Percentiles rank a stretch among this genome's conserved stretches.
These are phyloP conservation scores for Coelastrella sp. DNA, from an alignment of 139 green algal species.

Conservation along the genomic window DNA sequence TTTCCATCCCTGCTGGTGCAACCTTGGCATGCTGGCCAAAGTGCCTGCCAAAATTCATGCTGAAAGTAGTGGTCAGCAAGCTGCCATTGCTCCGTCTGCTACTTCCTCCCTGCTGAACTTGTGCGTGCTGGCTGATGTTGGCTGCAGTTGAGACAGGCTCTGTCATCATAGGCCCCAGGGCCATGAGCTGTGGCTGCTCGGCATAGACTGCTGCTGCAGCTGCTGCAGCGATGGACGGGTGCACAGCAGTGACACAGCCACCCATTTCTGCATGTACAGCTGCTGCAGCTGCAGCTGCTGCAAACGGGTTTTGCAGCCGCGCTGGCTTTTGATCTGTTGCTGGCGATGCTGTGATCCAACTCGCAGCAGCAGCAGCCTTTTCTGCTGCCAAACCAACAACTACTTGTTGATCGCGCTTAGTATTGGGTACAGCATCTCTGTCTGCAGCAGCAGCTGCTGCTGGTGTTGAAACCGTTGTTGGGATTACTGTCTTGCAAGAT, in stretches of 20 bases:
- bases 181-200: not conserved
- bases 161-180: not conserved
- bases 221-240: not conserved
- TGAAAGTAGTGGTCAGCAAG: not conserved
- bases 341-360: not conserved
- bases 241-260: conserved; percentile 25
- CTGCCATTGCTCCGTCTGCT: not conserved
- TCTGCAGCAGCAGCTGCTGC: not conserved
- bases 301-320: conserved; percentile 34
- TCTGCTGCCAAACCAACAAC: too few species aligned
- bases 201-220: not conserved
- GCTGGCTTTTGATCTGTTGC: not conserved
- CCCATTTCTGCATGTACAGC: conserved; percentile 30
- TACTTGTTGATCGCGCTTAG: not conserved
- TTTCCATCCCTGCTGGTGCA: not conserved
- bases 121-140: not conserved
- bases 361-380: not conserved
- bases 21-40: not conserved
- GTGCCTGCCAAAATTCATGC: conserved; percentile 5
- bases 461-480: not conserved
- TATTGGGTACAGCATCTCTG: not conserved
- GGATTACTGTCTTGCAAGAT: not conserved
- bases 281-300: conserved; percentile 30
- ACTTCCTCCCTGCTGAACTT: not conserved
- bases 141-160: not conserved